phyloP scores from a whole-genome alignment of 179 eudicot species.

The Beta macrorhiza region DNA sequence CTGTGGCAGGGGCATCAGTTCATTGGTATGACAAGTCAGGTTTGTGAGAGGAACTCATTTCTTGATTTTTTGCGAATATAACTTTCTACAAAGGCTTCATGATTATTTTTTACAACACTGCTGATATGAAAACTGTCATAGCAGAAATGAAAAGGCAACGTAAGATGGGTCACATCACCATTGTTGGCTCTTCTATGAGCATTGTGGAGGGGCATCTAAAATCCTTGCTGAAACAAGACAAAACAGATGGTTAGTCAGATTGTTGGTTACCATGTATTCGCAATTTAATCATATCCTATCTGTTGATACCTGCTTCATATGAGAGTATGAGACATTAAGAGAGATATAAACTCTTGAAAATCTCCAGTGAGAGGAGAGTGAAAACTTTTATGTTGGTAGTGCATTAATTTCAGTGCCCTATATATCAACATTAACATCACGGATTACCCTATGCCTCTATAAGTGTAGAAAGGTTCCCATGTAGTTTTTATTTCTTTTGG shows the following conservation, averaged over 20 bases:
- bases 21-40: slow-evolving; percentile 99
- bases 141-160: slow-evolving; percentile 86
- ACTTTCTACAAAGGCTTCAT: neutral
- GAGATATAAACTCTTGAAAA: neutral
- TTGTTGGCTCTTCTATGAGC: slow-evolving; percentile 75
- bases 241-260: slow-evolving; percentile 31
- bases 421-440: no score
- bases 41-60: slow-evolving; percentile 28
- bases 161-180: slow-evolving; percentile 92
- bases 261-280: neutral
- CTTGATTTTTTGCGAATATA: slow-evolving; percentile 1
- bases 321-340: neutral
- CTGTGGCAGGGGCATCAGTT: slow-evolving; percentile 68
- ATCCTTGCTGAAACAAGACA: slow-evolving; percentile 51
- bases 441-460: no score
- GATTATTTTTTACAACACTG: neutral
- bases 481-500: no score
- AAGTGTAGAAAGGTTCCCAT: no score
- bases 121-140: slow-evolving; percentile 13
- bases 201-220: slow-evolving; percentile 61
- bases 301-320: neutral
- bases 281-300: neutral
- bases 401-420: neutral
- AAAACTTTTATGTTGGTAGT: neutral
- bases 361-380: neutral